phyloP scores from a whole-genome alignment of 2,329 filamentous ascomycete genomes.

The Cladophialophora carrionii region DNA sequence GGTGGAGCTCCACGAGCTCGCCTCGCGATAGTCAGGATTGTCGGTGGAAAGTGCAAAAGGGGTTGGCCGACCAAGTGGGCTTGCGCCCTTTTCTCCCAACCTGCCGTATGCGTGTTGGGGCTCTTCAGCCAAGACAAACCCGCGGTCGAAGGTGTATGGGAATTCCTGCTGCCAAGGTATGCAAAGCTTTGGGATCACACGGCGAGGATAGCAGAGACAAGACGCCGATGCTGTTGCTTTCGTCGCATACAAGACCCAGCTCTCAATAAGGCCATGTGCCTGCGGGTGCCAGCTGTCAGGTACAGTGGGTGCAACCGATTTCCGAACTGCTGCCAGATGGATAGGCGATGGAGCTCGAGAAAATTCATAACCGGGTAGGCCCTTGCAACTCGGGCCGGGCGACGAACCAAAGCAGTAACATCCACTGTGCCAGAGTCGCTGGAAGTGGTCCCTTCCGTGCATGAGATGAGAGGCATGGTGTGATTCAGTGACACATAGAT shows the following conservation, averaged over 20 bases:
- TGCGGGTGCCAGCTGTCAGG: background rate
- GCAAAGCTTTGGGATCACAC: background rate
- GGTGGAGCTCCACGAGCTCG: slow-evolving; percentile 5
- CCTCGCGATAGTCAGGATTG: background rate
- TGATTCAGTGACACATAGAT: slow-evolving; percentile 5
- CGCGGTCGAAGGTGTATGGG: background rate
- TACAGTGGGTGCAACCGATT: background rate
- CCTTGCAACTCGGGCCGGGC: background rate
- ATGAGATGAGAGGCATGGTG: background rate
- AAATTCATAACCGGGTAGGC: background rate
- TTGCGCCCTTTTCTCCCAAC: background rate
- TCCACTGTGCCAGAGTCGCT: background rate
- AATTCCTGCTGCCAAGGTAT: background rate
- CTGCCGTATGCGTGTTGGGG: background rate
- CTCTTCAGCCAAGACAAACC: slow-evolving; percentile 6
- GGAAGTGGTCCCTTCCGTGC: background rate
- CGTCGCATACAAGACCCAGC: background rate
- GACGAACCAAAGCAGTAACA: background rate
- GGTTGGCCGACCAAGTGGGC: slow-evolving; percentile 8
- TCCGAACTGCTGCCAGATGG: background rate
- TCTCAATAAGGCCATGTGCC: background rate
- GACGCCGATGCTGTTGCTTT: background rate
- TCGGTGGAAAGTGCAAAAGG: slow-evolving; percentile 12
- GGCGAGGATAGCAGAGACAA: background rate
- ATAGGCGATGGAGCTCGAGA: slow-evolving; percentile 2